These are phyloP conservation scores for Zalaria obscura DNA, from an alignment of 2,329 filamentous ascomycete genomes.

Conservation along the genomic window DNA sequence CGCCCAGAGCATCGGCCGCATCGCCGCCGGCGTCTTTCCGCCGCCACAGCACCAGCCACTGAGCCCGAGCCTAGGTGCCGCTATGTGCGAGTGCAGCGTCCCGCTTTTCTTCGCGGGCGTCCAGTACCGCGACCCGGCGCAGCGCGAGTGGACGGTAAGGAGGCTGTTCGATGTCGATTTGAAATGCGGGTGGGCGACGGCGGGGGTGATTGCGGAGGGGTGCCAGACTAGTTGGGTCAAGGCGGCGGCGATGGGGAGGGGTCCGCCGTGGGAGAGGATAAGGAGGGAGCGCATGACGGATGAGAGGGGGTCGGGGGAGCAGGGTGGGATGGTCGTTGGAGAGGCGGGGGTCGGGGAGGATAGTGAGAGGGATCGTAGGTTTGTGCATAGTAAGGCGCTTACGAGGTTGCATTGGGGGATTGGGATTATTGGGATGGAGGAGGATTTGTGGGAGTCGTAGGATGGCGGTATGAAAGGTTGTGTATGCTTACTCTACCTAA, in stretches of 20 bases:
- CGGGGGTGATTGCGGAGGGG: slow-evolving; percentile 64
- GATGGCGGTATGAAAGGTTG: no score
- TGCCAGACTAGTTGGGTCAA: slow-evolving; percentile 78
- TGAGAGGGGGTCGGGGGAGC: slow-evolving; percentile 17
- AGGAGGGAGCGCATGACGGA: slow-evolving; percentile 12
- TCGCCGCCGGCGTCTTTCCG: slow-evolving; percentile 45
- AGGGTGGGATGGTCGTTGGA: slow-evolving; percentile 15
- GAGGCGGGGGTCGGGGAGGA: slow-evolving; percentile 11
- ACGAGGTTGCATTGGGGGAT: slow-evolving; percentile 62
- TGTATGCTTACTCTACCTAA: no score
- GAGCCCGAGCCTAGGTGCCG: slow-evolving; percentile 64
- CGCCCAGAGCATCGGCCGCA: slow-evolving; percentile 14
- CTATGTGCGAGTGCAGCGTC: slow-evolving; percentile 69
- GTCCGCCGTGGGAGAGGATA: slow-evolving; percentile 53
- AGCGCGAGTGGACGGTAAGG: slow-evolving; percentile 65
- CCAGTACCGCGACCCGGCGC: slow-evolving; percentile 55
- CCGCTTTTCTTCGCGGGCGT: slow-evolving; percentile 78
- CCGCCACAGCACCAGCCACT: slow-evolving; percentile 41
- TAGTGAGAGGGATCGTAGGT: slow-evolving; percentile 29
- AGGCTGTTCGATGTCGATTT: slow-evolving; percentile 62
- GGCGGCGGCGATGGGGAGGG: slow-evolving; percentile 56
- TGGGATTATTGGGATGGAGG: slow-evolving; percentile 64
- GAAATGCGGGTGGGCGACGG: slow-evolving; percentile 78
- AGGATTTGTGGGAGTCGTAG: slow-evolving; percentile 41
- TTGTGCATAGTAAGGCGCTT: slow-evolving; percentile 46